Evolutionary conservation across 2,329 filamentous ascomycete genomes (phyloP).

Genomic region (Fusarium multiceps): DNA sequence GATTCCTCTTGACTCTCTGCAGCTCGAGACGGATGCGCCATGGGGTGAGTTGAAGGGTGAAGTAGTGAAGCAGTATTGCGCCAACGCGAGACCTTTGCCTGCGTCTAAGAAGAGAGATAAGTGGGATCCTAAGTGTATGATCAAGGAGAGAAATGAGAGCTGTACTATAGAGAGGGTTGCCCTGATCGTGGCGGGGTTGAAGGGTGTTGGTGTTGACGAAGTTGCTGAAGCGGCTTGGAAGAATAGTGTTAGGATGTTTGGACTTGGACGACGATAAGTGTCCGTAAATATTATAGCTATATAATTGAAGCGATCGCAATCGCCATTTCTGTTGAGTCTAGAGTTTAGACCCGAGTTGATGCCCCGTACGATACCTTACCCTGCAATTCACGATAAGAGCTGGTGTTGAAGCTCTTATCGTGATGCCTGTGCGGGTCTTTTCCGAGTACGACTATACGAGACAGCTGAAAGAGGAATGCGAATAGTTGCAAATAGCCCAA

Average conservation of each 20-base stretch:
- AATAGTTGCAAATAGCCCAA: neutral
- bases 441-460: constrained; percentile 11
- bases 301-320: neutral
- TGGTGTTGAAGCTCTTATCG: neutral
- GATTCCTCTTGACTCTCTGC: constrained; percentile 39
- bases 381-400: neutral
- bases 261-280: constrained; percentile 38
- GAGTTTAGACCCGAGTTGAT: neutral
- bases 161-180: constrained; percentile 61
- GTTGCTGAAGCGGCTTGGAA: constrained; percentile 54
- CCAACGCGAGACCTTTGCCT: constrained; percentile 52
- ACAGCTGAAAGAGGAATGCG: neutral
- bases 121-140: constrained; percentile 58
- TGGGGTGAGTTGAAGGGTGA: constrained; percentile 46
- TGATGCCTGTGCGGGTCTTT: constrained; percentile 2
- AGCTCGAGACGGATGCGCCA: constrained; percentile 46
- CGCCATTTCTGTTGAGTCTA: neutral
- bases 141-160: constrained; percentile 64
- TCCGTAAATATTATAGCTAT: neutral
- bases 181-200: constrained; percentile 60
- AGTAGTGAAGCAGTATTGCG: constrained; percentile 55
- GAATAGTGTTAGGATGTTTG: constrained; percentile 51
- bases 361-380: neutral
- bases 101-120: constrained; percentile 61
- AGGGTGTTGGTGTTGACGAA: constrained; percentile 56